Percentiles rank a stretch among this genome's conserved stretches.
These are phyloP conservation scores for Collariella sp. DNA, from an alignment of 495 filamentous ascomycete genomes.

Conservation along the genomic window DNA sequence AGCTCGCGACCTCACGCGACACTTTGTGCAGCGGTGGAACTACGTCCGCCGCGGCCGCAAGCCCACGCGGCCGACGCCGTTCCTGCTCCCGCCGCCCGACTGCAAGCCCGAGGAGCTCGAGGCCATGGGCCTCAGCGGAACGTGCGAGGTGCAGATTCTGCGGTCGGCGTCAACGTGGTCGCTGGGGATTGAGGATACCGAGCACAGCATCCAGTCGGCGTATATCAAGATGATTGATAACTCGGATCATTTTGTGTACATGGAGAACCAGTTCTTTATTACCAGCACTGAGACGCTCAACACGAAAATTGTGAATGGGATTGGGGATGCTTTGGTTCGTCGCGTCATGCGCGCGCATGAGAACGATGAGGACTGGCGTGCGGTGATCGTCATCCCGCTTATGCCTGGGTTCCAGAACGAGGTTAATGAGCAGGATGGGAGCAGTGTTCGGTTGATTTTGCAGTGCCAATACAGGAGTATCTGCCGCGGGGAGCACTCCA, in stretches of 20 bases:
- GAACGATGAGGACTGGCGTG: conserved; percentile 84
- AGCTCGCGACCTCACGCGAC: conserved; percentile 84
- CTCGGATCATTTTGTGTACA: conserved; percentile 96
- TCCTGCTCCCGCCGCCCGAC: conserved; percentile 87
- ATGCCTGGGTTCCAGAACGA: conserved; percentile 99
- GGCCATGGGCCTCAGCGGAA: conserved; percentile 77
- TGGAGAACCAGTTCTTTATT: conserved; percentile 99
- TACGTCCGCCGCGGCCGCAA: conserved; percentile 91
- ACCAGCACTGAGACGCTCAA: conserved; percentile 84
- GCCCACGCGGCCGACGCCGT: conserved; percentile 87
- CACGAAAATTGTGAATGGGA: conserved; percentile 79
- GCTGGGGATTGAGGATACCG: conserved; percentile 74
- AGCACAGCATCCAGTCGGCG: conserved; percentile 91
- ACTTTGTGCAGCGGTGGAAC: conserved; percentile 99
- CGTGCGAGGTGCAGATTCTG: conserved; percentile 92
- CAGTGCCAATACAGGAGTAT: conserved; percentile 97
- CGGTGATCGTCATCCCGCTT: conserved; percentile 87
- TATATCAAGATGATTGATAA: conserved; percentile 92
- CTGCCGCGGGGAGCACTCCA: conserved; percentile 84
- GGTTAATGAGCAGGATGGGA: conserved; percentile 87
- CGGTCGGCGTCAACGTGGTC: conserved; percentile 89
- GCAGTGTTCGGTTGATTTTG: conserved; percentile 91
- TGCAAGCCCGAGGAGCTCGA: conserved; percentile 79
- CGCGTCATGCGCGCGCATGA: conserved; percentile 77
- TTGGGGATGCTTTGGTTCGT: conserved; percentile 92